Evolutionary conservation across 169 alveolate species (phyloP), one percentile per base, ranked within the genome.

Genomic region (Cardiosporidium cionae): DNA sequence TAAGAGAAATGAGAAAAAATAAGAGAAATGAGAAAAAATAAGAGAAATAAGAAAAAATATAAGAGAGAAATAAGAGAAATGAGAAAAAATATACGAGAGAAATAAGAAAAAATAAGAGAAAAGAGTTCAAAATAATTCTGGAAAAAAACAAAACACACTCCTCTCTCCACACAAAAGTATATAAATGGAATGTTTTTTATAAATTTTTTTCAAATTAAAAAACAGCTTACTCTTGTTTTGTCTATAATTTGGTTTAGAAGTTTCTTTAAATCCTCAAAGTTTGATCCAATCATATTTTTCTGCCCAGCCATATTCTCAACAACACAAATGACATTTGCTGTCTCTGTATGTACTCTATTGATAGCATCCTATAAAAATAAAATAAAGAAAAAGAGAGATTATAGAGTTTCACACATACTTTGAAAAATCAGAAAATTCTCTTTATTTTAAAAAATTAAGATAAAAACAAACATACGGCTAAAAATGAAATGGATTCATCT

Each of bases 271-370:
- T 91, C 94, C 79, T 90, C 92, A 80, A 91, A 90, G 72, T 79
- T 87, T 65, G 92, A 88, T 33, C 96, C 95, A 0, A 91, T 72
- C 2, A 87, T 91, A 67, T 90, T 88, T 81, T 90, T 90, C 74
- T 88, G 92, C 6, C 94, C 96, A 6, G 96, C 96, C 54, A 93
- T 88, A 71, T 91, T 91, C 83, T 91, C 96, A 65, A 91, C 68
- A 2, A 91, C 94, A 32, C 90, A 85, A 0, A 77, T 87, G 4
- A 89, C 96, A 32, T 74, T 62, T 9, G 68, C 65, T 6, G 96
- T 90, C 70, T 82, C 85, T 65, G 84, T 69, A 70, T 83, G 85
- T 3, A 91, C 96, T 78, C 79, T 80, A 70, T 90, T 91, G 25
- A 91, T 85, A 68, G 74, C 58, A 0, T 58, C 76, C 82, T 76